Base-by-base conservation (phyloP, 106 monocot species). In the Agapanthus africanus region DNA sequence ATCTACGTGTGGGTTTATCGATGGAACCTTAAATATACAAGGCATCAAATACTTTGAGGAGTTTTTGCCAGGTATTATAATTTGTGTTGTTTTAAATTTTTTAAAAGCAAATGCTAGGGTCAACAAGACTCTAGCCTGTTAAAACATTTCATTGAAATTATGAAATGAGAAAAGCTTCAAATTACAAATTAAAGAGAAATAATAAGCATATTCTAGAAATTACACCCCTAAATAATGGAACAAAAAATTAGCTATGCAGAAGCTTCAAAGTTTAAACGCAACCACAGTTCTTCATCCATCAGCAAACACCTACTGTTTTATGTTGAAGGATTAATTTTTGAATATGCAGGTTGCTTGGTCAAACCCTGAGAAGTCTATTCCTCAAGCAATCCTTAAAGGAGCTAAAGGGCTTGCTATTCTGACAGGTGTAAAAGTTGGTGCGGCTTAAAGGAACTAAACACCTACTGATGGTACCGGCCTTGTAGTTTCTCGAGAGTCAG, bases 11-110 rank as follows among this genome's bases (percentile, higher is more conserved):
- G 19, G 91, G 91, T 26, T 85, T 91, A 69, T 78, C 83, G 41
- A 91, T 95, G 94, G 94, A 95, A 40, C 71, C 85, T 67, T 90
- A 95, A 71, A 95, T 95, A 63, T 95, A 95, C 66, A 91, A 95
- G 75, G 90, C 91, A 23, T 36, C 85, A 37, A 94, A 83, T 75
- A 67, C 85, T 35, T 37, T 95, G 72, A 88, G 68, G 73, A 86
- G 28, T 76, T 95, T 87, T 40, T 79, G 73, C 14, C 85, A 91
- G 94, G 91, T 91, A n/a, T 57, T 6, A 11, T 56, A 56, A 56
- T 61, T 35, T 61, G 16, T 61, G 21, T 65, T 28, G 2, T 38
- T 23, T 40, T n/a, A n/a, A n/a, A 13, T 40, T 26, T 10, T 39
- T 4, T 65, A 40, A 11, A 39, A 22, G 25, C n/a, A n/a, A n/a